Conservation (phyloP, 192 early-diverging fungal species). For the Entomortierella lignicola region DNA sequence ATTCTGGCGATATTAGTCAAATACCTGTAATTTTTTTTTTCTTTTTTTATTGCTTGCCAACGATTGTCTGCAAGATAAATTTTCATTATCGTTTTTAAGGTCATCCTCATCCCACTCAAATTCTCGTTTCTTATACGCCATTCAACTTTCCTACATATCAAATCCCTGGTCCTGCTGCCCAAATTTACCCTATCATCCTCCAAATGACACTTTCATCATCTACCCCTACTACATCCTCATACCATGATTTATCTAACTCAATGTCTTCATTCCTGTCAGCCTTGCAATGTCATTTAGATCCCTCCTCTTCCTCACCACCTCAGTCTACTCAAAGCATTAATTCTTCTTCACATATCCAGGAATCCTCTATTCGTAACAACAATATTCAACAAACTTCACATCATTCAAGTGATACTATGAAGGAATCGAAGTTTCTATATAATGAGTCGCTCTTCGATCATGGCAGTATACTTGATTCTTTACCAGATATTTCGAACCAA, state of each 20-base stretch:
- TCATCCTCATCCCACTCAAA: too few species aligned
- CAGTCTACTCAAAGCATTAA: background rate
- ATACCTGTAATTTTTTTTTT: too few species aligned
- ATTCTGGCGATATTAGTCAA: background rate
- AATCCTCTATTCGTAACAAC: background rate
- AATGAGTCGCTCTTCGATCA: background rate
- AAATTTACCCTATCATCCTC: too few species aligned
- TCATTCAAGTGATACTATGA: background rate
- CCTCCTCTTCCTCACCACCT: slow-evolving; percentile 1
- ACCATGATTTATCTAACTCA: slow-evolving; percentile 3
- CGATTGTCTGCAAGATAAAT: too few species aligned
- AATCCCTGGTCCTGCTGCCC: too few species aligned
- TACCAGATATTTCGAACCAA: background rate
- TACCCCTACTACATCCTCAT: background rate
- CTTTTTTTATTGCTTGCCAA: too few species aligned
- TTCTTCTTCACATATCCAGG: background rate
- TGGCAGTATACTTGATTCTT: background rate
- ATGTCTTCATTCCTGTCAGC: slow-evolving; percentile 23
- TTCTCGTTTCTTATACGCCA: too few species aligned
- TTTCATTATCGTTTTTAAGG: too few species aligned
- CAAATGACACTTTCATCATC: slow-evolving; percentile 13
- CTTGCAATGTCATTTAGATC: background rate
- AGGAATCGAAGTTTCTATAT: background rate
- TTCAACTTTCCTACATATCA: too few species aligned
- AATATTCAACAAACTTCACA: background rate